Conservation (phyloP, 805 yeast genomes). For the Pichia kluyveri region DNA sequence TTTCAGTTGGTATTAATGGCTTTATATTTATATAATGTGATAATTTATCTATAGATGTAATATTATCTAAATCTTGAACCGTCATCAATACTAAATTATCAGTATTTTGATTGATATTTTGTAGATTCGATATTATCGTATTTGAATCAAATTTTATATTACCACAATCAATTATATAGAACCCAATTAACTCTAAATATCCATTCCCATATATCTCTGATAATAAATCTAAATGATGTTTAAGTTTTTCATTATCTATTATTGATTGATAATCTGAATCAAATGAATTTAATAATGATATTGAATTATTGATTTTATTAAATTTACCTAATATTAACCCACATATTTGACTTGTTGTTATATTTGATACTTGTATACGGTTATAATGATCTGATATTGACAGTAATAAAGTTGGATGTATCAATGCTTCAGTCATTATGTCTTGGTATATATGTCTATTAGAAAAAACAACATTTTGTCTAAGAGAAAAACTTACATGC, state of each 20-base stretch:
- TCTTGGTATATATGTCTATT: too few species aligned
- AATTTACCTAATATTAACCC: slow-evolving; percentile 11
- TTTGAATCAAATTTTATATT: not conserved
- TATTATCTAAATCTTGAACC: not conserved
- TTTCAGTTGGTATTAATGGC: not conserved
- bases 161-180: slow-evolving; percentile 9
- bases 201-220: slow-evolving; percentile 16
- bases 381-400: slow-evolving; percentile 9
- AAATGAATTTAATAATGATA: slow-evolving; percentile 7
- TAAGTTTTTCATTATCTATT: not conserved
- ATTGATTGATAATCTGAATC: slow-evolving; percentile 5
- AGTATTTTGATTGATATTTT: not conserved
- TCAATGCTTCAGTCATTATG: not conserved
- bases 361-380: not conserved
- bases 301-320: not conserved
- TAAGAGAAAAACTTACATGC: too few species aligned
- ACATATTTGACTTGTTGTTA: not conserved
- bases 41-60: not conserved
- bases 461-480: too few species aligned
- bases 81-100: not conserved
- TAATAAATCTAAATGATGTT: slow-evolving; percentile 10
- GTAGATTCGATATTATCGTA: not conserved
- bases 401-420: slow-evolving; percentile 4
- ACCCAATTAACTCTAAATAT: slow-evolving; percentile 18
- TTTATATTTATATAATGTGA: not conserved